Evolutionary conservation across 1,284 basidiomycete genomes (phyloP).

Genomic region (Ustilago shanxiensis): DNA sequence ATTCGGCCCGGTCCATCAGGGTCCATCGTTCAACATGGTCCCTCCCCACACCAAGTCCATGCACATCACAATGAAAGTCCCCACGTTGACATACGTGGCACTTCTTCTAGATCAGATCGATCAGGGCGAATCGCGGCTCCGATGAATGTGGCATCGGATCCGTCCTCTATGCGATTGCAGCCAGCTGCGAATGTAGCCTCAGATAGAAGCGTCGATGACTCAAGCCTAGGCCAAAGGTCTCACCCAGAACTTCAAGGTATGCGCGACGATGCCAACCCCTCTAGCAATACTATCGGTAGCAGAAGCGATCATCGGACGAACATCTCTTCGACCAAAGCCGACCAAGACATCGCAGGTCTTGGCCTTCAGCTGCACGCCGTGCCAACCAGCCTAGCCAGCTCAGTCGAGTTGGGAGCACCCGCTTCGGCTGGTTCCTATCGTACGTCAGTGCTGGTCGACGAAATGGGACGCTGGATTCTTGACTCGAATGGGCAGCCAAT

Average conservation of each 20-base stretch:
- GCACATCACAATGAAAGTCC: neutral
- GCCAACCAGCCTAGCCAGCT: neutral
- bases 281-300: neutral
- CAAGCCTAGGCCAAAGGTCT: neutral
- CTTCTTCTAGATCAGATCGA: neutral
- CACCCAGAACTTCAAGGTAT: neutral
- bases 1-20: neutral
- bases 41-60: neutral
- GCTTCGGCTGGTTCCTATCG: neutral
- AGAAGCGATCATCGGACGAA: neutral
- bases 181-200: neutral
- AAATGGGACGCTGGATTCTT: constrained; percentile 32
- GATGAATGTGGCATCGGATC: no score
- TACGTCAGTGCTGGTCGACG: constrained; percentile 17
- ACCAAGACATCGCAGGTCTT: constrained; percentile 6
- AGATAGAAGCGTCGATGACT: neutral
- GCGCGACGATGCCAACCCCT: neutral
- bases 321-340: neutral
- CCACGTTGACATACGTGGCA: no score
- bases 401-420: neutral
- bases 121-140: neutral
- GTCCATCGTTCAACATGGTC: no score
- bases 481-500: neutral
- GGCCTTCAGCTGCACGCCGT: constrained; percentile 13
- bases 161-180: neutral